phyloP scores from a whole-genome alignment of 495 filamentous ascomycete species.

The Tuber melanosporum region DNA sequence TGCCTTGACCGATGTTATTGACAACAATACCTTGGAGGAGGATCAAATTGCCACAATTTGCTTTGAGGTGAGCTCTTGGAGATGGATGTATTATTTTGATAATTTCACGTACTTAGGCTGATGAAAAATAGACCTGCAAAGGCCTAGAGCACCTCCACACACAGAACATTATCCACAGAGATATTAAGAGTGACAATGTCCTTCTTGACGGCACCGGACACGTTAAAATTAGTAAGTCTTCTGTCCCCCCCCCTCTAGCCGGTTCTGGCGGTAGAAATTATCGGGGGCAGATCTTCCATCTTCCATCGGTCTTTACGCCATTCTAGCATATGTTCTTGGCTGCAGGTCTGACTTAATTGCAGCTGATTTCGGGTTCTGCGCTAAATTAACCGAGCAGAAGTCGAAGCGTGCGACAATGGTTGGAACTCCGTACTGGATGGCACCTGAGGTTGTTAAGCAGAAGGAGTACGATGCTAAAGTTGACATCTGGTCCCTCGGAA shows the following conservation, averaged over 20 bases:
- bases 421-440: slow-evolving; percentile 99
- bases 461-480: slow-evolving; percentile 98
- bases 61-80: slow-evolving; percentile 61
- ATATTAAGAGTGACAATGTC: slow-evolving; percentile 99
- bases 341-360: slow-evolving; percentile 9
- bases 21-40: slow-evolving; percentile 90
- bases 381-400: slow-evolving; percentile 94
- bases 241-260: neutral
- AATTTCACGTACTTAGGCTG: neutral
- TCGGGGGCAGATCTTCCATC: neutral
- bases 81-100: neutral
- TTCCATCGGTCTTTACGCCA: neutral
- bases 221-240: slow-evolving; percentile 87
- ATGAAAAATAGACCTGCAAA: slow-evolving; percentile 69
- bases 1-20: slow-evolving; percentile 95
- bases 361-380: slow-evolving; percentile 99
- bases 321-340: slow-evolving; percentile 41
- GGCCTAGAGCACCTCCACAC: slow-evolving; percentile 88
- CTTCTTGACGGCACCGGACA: slow-evolving; percentile 86
- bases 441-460: slow-evolving; percentile 96
- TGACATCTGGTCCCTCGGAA: slow-evolving; percentile 97
- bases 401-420: slow-evolving; percentile 98
- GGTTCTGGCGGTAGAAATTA: neutral
- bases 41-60: slow-evolving; percentile 98
- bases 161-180: slow-evolving; percentile 96